phyloP scores from a whole-genome alignment of 2,329 filamentous ascomycete species.

The Verticillium nonalfalfae region DNA sequence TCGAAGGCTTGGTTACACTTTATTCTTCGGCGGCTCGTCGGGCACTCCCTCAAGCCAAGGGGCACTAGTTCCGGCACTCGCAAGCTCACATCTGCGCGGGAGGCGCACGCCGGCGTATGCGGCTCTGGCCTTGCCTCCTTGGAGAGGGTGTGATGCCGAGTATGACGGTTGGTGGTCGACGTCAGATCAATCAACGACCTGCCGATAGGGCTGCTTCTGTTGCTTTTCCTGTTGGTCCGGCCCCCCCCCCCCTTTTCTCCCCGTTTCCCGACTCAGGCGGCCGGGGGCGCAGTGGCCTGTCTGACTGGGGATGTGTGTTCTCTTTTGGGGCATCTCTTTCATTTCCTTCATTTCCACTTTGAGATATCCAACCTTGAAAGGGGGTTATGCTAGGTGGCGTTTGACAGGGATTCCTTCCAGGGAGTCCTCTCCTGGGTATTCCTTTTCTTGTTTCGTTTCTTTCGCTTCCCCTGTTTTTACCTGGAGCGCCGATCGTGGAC shows the following conservation, averaged over 20 bases:
- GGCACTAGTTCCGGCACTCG: not conserved
- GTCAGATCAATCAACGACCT: not conserved
- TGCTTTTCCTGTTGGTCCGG: not conserved
- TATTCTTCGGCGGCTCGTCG: not conserved
- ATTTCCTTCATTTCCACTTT: not conserved
- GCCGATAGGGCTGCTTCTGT: conserved; percentile 3
- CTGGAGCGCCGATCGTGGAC: not conserved
- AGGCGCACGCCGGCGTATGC: not conserved
- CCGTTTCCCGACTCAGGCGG: not conserved
- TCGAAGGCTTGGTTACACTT: not conserved
- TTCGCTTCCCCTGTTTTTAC: no score
- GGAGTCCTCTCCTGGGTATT: not conserved
- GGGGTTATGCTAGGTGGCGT: not conserved
- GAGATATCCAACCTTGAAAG: not conserved
- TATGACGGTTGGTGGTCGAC: not conserved
- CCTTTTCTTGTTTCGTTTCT: not conserved
- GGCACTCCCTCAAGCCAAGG: not conserved
- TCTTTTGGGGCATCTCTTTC: not conserved
- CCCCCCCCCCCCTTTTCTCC: no score
- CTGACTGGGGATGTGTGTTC: not conserved
- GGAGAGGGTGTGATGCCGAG: not conserved
- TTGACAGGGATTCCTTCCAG: not conserved
- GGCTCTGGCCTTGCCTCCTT: not conserved
- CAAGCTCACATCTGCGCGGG: not conserved
- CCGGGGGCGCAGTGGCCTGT: not conserved